A percentile compares a stretch with the other conserved stretches of the same genome.
Conservation (phyloP, 1,139 yeast species). For the Hansenula lynferdii region DNA sequence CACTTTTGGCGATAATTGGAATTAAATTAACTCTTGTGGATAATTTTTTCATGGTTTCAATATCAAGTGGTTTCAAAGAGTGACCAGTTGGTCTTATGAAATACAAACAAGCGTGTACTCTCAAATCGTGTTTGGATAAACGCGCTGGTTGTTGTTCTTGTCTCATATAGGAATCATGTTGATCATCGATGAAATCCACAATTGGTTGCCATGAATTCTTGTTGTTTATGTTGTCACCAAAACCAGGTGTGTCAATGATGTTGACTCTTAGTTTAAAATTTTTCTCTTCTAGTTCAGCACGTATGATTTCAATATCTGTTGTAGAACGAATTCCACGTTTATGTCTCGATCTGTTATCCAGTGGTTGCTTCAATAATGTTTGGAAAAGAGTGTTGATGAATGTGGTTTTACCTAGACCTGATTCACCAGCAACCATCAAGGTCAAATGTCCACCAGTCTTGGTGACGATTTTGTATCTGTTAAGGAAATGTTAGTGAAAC, state of each 20-base stretch:
- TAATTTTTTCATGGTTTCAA: conserved; percentile 86
- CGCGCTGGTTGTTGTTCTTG: conserved; percentile 96
- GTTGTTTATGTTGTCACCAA: conserved; percentile 95
- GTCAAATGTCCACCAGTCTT: conserved; percentile 89
- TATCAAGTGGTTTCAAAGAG: conserved; percentile 88
- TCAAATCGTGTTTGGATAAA: conserved; percentile 62
- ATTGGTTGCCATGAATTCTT: conserved; percentile 92
- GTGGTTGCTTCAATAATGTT: conserved; percentile 46
- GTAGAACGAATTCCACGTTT: conserved; percentile 76
- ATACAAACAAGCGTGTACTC: conserved; percentile 94
- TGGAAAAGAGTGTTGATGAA: conserved; percentile 90
- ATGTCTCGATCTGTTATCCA: conserved; percentile 65
- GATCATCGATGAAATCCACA: conserved; percentile 92
- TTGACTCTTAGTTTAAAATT: conserved; percentile 82
- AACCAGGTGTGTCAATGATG: conserved; percentile 95
- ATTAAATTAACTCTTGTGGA: conserved; percentile 88
- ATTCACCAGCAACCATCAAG: conserved; percentile 93
- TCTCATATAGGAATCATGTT: conserved; percentile 89
- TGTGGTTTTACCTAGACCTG: conserved; percentile 92
- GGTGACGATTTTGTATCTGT: conserved; percentile 79
- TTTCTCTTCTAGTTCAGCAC: conserved; percentile 92
- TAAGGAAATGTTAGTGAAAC: conserved; percentile 18
- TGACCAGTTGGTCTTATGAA: conserved; percentile 97
- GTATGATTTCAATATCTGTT: conserved; percentile 83
- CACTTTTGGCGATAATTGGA: conserved; percentile 94